Base-by-base conservation (phyloP, 1,284 basidiomycete genomes). In the Sparassis latifolia region DNA sequence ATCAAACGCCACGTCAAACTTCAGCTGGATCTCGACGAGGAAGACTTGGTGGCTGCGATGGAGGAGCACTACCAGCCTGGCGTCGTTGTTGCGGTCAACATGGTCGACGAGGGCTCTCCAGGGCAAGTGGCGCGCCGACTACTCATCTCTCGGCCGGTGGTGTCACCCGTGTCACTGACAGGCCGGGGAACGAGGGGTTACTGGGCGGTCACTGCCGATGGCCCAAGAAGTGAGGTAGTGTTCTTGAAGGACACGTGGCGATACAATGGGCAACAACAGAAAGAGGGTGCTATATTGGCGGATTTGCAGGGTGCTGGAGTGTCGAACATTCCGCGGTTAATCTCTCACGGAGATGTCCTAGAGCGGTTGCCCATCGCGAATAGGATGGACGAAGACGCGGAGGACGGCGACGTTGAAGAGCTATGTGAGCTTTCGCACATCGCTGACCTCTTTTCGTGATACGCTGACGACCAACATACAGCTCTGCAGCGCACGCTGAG, bases 191-290 rank as follows among this genome's bases (percentile, higher is more conserved):
- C 51, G 5, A 52, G 54, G 2, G 47, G 42, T 7, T 58, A 54
- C 29, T 55, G 54, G 54, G 54, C 54, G 2, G 51, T 58, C 5
- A 31, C 44, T 9, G 38, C 31, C 1, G 12, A 40, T 3, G 20
- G 20, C 20, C 20, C 20, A 20, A 20, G 20, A 20, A 20, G 35
- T n/a, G 32, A n/a, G 1, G 42, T 52, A 4, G 46, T 44, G 2
- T 47, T 53, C 29, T 43, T 58, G 6, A 58, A 58, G 43, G 54
- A 55, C 31, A 54, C 48, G 2, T 55, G 56, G 54, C 47, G 54
- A 9, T 40, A 50, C 12, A 6, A 6, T 12, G 12, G 7, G 7
- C 35, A 7, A 7, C 44, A 48, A 32, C 38, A 32, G 12, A 20
- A 20, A 20, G 56, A 58, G 33, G 56, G 56, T 6, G 33, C 44